Evolutionary conservation across 345 rosid species (phyloP).

Genomic region (Aurinia saxatilis): DNA sequence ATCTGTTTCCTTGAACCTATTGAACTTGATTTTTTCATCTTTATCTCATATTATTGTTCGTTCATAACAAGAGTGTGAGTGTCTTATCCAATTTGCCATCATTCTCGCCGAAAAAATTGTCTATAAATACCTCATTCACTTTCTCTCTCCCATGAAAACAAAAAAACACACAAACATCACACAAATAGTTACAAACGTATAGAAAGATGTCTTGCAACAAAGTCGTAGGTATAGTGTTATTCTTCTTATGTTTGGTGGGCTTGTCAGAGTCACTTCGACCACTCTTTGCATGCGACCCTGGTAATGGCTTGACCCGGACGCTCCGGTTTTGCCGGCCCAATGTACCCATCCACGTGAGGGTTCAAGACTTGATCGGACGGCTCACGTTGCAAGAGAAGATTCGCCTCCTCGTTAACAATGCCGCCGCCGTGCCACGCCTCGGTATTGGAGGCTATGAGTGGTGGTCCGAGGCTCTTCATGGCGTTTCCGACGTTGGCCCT

Average conservation of each 20-base stretch:
- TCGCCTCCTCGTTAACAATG: slow-evolving; percentile 72
- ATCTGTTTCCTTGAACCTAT: too few species aligned
- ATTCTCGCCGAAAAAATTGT: slow-evolving; percentile 14
- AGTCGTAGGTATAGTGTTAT: slow-evolving; percentile 17
- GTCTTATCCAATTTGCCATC: slow-evolving; percentile 17
- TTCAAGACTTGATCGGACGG: slow-evolving; percentile 63
- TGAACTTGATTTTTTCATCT: slow-evolving; percentile 6
- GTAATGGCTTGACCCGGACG: slow-evolving; percentile 40
- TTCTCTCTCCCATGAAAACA: slow-evolving; percentile 4
- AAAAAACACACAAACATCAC: slow-evolving; percentile 6
- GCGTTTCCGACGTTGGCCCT: slow-evolving; percentile 70
- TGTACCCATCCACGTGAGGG: slow-evolving; percentile 60
- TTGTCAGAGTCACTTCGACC: slow-evolving; percentile 29
- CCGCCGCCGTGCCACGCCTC: slow-evolving; percentile 65
- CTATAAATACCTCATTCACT: slow-evolving; percentile 35
- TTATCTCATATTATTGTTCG: slow-evolving; percentile 8
- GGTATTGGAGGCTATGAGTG: slow-evolving; percentile 88
- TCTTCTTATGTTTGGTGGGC: slow-evolving; percentile 9
- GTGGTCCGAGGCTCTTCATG: slow-evolving; percentile 99
- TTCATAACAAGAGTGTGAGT: slow-evolving; percentile 22
- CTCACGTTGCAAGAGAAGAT: slow-evolving; percentile 78
- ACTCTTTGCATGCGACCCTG: slow-evolving; percentile 65
- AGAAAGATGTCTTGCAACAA: slow-evolving; percentile 7
- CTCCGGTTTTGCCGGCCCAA: slow-evolving; percentile 47
- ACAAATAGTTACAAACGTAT: neutral